Base-by-base conservation (phyloP, 2,329 filamentous ascomycete genomes). In the Daldinia eschscholtzii region DNA sequence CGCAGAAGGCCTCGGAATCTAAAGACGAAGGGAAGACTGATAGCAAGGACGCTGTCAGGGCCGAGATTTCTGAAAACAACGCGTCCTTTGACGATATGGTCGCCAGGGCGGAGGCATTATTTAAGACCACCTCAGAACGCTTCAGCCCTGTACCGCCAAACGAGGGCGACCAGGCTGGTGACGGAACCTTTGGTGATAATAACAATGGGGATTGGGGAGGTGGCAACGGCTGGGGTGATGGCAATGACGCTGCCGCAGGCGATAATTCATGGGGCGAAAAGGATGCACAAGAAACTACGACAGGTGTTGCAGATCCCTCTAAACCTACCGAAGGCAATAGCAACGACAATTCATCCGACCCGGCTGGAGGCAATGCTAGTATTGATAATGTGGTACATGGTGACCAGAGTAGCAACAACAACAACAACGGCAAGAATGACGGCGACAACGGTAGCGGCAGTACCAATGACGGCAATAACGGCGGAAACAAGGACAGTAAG, bases 21-120 rank as follows among this genome's bases (percentile, higher is more conserved):
- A 65, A 70, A 50, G 60, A 68, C 12, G 57, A 48, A 10, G 55
- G 58, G 15, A 70, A 68, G 12, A 64, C 62, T 26, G 23, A 42
- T 30, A 28, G 26, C 23, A 67, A 65, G 13, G 53, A 58, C 9
- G 10, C 53, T 37, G 5, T 57, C 33, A 33, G 60, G 13, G 10
- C 30, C 15, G 9, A 6, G 18, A 18, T 23, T n/a, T n/a, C 26
- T 12, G 15, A 26, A n/a, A 6, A 26, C n/a, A 26, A 26, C 26
- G 26, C 12, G 28, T 33, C 13, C 26, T 33, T 52, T 2, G 28
- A 52, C 10, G 46, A 52, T 33, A 15, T 52, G 28, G 33, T 52
- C 18, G 46, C 46, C 18, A 52, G 9, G 46, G 46, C 46, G 12
- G 46, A 52, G 13, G 26, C 26, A 52, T 18, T 52, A 30, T 33